Evolutionary conservation across 2,329 filamentous ascomycete genomes (phyloP).

Genomic region (Trichoderma atrobrunneum): DNA sequence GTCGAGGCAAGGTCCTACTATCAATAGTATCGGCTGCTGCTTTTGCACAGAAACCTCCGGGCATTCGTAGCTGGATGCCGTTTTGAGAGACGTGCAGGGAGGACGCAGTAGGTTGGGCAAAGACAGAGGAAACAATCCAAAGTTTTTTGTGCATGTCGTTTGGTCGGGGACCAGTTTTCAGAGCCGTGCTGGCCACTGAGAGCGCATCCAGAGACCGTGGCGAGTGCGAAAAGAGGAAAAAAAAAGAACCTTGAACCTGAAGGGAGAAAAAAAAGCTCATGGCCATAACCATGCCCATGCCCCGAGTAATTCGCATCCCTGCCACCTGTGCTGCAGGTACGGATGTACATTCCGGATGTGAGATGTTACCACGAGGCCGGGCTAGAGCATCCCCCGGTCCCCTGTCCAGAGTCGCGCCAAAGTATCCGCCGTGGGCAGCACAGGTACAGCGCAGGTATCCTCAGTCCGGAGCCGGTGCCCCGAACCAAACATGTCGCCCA

Average conservation of each 20-base stretch:
- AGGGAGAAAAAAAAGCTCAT: not conserved
- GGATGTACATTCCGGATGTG: constrained; percentile 13
- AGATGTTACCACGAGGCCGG: not conserved
- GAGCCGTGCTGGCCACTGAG: not conserved
- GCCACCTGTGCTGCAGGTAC: constrained; percentile 12
- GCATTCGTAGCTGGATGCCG: not conserved
- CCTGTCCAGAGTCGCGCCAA: not conserved
- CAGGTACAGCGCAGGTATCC: not conserved
- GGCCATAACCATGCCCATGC: too few relatives aligned
- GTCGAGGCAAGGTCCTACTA: not conserved
- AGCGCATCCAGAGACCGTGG: not conserved
- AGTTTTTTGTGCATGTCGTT: not conserved
- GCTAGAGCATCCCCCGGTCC: not conserved
- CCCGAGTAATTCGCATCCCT: constrained; percentile 8
- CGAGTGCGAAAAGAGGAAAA: not conserved
- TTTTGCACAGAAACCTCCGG: not conserved
- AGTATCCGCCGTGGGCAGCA: not conserved
- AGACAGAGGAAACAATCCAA: not conserved
- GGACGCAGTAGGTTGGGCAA: not conserved
- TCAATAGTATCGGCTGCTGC: not conserved
- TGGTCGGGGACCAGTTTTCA: not conserved
- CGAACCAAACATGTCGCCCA: not conserved
- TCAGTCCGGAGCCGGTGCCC: not conserved
- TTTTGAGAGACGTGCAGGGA: not conserved
- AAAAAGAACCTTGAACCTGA: not conserved